Evolutionary conservation across 352 stramenopile genomes (phyloP).

Genomic region (Salisapilia sapeloensis): DNA sequence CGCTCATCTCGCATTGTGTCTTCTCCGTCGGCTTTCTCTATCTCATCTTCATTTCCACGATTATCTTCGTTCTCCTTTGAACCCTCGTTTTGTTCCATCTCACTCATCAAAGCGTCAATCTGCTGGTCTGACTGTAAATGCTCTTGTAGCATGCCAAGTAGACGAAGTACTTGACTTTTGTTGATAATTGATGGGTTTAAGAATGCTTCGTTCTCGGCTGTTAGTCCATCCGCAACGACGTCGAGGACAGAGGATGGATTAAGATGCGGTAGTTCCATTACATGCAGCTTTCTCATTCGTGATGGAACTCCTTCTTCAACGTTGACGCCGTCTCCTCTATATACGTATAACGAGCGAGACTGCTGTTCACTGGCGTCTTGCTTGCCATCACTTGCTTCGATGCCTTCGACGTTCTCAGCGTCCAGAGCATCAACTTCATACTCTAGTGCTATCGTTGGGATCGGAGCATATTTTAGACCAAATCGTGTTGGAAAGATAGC

Average conservation of each 20-base stretch:
- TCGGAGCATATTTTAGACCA: slow-evolving; percentile 65
- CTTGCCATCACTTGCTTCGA: too few relatives aligned
- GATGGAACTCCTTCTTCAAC: background rate
- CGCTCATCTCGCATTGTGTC: background rate
- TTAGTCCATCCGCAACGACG: slow-evolving; percentile 26
- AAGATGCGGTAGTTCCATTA: slow-evolving; percentile 57
- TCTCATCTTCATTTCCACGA: background rate
- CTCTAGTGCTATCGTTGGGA: slow-evolving; percentile 65
- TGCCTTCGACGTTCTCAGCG: slow-evolving; percentile 7
- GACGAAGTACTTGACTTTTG: slow-evolving; percentile 33
- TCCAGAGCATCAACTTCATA: slow-evolving; percentile 44
- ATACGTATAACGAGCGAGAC: slow-evolving; percentile 36
- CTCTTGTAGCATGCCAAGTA: slow-evolving; percentile 45
- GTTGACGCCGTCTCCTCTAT: slow-evolving; percentile 8
- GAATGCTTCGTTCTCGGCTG: slow-evolving; percentile 47
- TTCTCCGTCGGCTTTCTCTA: background rate
- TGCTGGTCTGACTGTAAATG: slow-evolving; percentile 12
- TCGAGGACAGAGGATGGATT: slow-evolving; percentile 20
- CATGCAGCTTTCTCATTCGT: slow-evolving; percentile 46
- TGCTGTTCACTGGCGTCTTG: slow-evolving; percentile 10
- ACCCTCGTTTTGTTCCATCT: background rate
- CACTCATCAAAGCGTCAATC: background rate
- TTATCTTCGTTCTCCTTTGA: background rate
- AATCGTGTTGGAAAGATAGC: slow-evolving; percentile 67
- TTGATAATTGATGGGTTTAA: slow-evolving; percentile 41